A percentile compares a stretch with the other conserved stretches of the same genome.
phyloP scores from a whole-genome alignment of 2,329 filamentous ascomycete genomes.

The Lasiodiplodia sp. region DNA sequence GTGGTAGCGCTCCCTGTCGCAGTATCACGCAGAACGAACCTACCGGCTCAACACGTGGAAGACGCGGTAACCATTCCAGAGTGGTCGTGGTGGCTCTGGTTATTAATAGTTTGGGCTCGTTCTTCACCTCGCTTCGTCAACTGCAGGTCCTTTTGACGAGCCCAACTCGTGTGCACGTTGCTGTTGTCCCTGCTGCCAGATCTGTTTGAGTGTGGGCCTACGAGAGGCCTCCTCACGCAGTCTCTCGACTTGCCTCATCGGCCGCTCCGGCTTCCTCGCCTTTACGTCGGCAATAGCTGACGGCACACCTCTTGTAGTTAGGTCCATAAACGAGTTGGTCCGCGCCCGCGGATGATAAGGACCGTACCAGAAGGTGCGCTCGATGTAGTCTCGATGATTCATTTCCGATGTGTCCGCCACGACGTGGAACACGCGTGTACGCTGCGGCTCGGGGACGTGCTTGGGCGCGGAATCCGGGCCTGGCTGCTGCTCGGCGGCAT shows the following conservation, averaged over 20 bases:
- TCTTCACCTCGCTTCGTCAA: not conserved
- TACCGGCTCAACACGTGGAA: not conserved
- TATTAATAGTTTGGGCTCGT: not conserved
- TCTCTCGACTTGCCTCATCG: slow-evolving; percentile 34
- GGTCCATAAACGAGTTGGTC: slow-evolving; percentile 37
- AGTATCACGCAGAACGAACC: not conserved
- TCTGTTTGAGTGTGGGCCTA: slow-evolving; percentile 9
- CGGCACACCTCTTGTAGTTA: slow-evolving; percentile 34
- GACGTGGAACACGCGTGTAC: slow-evolving; percentile 50
- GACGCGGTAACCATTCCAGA: not conserved
- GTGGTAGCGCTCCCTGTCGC: not conserved
- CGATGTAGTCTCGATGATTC: slow-evolving; percentile 52
- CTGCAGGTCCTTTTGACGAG: not conserved
- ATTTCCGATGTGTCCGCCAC: slow-evolving; percentile 47
- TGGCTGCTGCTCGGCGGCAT: slow-evolving; percentile 5
- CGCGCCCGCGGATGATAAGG: slow-evolving; percentile 28
- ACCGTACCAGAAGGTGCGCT: slow-evolving; percentile 34
- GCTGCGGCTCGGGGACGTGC: slow-evolving; percentile 31
- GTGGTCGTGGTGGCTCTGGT: too few relatives aligned
- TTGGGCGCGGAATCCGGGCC: slow-evolving; percentile 27
- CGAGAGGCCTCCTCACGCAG: slow-evolving; percentile 44
- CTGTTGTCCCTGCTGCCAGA: not conserved
- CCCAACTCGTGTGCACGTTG: not conserved
- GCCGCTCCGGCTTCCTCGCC: slow-evolving; percentile 14
- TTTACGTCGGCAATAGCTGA: slow-evolving; percentile 25